phyloP scores from a whole-genome alignment of 1,139 yeast species.

The Kodamaea derodonti region DNA sequence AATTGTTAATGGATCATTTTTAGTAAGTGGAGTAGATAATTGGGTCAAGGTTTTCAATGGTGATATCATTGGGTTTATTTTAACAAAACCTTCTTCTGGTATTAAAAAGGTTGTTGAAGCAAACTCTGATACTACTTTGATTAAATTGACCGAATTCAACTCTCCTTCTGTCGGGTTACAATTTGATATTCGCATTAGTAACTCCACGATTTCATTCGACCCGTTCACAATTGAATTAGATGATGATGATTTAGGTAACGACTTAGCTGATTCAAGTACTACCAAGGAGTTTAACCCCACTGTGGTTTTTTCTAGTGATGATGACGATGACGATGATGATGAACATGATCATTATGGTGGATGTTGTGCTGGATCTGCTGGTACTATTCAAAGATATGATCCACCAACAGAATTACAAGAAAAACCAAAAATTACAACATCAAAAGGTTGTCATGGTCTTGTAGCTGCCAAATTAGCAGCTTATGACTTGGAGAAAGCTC shows the following conservation, averaged over 20 bases:
- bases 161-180: conserved; percentile 22
- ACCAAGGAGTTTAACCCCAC: background rate
- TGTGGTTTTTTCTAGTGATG: conserved; percentile 5
- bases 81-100: conserved; percentile 25
- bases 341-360: background rate
- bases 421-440: conserved; percentile 1
- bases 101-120: conserved; percentile 16
- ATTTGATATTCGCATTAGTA: conserved; percentile 16
- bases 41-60: conserved; percentile 18
- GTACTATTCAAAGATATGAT: conserved; percentile 4
- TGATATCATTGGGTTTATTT: conserved; percentile 31
- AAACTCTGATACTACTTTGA: conserved; percentile 7
- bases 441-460: conserved; percentile 9
- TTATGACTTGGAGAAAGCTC: conserved; percentile 1
- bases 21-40: conserved; percentile 16
- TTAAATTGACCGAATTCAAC: conserved; percentile 23
- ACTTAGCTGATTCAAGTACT: background rate
- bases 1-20: conserved; percentile 24
- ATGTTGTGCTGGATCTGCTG: conserved; percentile 11
- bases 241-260: conserved; percentile 1
- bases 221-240: conserved; percentile 7
- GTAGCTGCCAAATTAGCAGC: conserved; percentile 7
- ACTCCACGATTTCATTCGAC: conserved; percentile 9
- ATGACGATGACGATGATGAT: conserved; percentile 9
- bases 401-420: conserved; percentile 1